phyloP scores from a whole-genome alignment of 2,329 filamentous ascomycete genomes.

The Xylaria sp. region DNA sequence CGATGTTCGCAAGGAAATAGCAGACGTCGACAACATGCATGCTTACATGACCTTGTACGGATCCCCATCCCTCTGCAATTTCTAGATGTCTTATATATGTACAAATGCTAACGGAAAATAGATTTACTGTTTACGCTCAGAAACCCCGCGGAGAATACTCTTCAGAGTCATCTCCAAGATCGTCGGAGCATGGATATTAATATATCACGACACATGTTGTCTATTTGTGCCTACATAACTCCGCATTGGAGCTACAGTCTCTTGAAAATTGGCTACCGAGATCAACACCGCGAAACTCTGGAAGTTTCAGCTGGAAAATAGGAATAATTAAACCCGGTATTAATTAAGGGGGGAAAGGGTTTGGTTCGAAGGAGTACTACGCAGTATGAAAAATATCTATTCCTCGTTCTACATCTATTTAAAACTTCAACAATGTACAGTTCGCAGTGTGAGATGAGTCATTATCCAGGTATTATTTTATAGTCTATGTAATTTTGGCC shows the following conservation, averaged over 20 bases:
- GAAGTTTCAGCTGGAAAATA: not conserved
- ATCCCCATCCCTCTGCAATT: not conserved
- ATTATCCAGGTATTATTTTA: not conserved
- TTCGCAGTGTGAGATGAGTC: not conserved
- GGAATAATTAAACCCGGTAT: not conserved
- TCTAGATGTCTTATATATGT: not conserved
- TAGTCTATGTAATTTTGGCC: not conserved
- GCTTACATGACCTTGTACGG: conserved; percentile 46
- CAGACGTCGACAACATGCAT: conserved; percentile 40
- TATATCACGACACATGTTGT: not conserved
- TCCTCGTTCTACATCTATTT: not conserved
- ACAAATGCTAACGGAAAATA: conserved; percentile 26
- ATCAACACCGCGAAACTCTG: not conserved
- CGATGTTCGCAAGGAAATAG: conserved; percentile 41
- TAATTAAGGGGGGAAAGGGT: not conserved
- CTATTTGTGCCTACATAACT: not conserved
- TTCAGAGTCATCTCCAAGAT: conserved; percentile 31
- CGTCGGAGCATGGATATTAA: conserved; percentile 24
- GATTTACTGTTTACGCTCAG: conserved; percentile 45
- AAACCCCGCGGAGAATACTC: conserved; percentile 43
- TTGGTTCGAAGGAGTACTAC: not conserved
- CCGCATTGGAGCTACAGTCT: not conserved
- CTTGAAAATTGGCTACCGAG: not conserved
- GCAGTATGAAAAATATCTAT: not conserved
- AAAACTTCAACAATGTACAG: conserved; percentile 3